Percentiles rank a stretch among this genome's conserved stretches.
Conservation (phyloP, 2,329 filamentous ascomycete species). For the Colletotrichum viniferum region DNA sequence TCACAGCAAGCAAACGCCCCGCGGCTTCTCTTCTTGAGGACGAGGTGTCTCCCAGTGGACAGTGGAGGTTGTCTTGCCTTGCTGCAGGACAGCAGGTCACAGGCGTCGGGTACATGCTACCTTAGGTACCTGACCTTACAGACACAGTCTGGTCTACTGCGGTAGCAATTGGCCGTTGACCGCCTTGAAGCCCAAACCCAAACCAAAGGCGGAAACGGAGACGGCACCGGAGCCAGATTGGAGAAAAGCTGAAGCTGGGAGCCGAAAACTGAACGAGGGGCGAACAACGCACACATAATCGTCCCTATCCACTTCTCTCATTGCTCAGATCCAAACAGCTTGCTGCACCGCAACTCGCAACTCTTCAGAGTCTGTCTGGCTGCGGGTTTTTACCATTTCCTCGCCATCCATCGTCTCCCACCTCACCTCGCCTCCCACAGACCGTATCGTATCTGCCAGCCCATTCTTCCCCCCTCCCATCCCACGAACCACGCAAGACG, state of each 20-base stretch:
- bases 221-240: background rate
- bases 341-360: background rate
- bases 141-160: background rate
- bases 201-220: background rate
- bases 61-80: background rate
- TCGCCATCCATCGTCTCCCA: background rate
- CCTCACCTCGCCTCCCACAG: background rate
- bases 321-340: background rate
- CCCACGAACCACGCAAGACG: background rate
- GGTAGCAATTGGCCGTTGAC: background rate
- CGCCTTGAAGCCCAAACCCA: constrained; percentile 15
- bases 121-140: background rate
- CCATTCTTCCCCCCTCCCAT: background rate
- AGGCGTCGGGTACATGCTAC: background rate
- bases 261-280: constrained; percentile 8
- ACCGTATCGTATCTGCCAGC: background rate
- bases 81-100: background rate
- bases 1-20: constrained; percentile 15
- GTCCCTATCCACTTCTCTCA: constrained; percentile 1
- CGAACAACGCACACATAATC: constrained; percentile 19
- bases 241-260: background rate
- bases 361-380: background rate
- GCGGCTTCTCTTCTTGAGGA: background rate
- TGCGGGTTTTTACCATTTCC: background rate
- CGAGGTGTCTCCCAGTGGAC: background rate